phyloP scores from a whole-genome alignment of 169 alveolate genomes.

The Plasmodium gaboni region DNA sequence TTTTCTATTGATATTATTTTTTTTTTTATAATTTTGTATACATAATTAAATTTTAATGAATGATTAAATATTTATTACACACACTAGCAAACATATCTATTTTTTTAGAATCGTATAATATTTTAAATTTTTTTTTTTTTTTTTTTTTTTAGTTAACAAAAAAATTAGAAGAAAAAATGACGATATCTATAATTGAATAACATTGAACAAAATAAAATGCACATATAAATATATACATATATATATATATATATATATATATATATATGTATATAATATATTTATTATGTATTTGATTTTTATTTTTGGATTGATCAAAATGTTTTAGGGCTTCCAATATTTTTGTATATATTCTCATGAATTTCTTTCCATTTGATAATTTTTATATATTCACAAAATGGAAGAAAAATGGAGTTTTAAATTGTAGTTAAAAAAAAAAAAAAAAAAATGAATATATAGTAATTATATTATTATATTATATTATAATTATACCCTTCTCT shows the following conservation, averaged over 20 bases:
- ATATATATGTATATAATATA: background rate
- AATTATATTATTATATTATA: background rate
- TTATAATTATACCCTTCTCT: background rate
- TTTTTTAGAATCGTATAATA: background rate
- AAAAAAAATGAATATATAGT: background rate
- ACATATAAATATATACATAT: background rate
- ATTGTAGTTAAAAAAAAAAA: background rate
- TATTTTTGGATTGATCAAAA: too few relatives aligned
- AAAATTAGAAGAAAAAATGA: slow-evolving; percentile 70
- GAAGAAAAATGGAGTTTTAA: background rate
- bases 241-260: slow-evolving; percentile 7
- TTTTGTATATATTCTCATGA: too few relatives aligned
- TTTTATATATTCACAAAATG: too few relatives aligned
- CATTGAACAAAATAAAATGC: background rate
- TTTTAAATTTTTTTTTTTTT: background rate
- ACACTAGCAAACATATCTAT: too few relatives aligned
- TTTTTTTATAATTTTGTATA: background rate
- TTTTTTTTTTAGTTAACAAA: slow-evolving; percentile 27
- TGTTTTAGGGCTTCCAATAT: too few relatives aligned
- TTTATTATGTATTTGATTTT: too few relatives aligned
- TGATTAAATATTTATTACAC: too few relatives aligned
- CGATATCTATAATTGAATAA: slow-evolving; percentile 28
- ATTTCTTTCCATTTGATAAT: too few relatives aligned
- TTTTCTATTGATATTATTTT: background rate
- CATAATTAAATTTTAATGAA: too few relatives aligned